Evolutionary conservation across 116 monocot genomes (phyloP).

Genomic region (Iris pallida): DNA sequence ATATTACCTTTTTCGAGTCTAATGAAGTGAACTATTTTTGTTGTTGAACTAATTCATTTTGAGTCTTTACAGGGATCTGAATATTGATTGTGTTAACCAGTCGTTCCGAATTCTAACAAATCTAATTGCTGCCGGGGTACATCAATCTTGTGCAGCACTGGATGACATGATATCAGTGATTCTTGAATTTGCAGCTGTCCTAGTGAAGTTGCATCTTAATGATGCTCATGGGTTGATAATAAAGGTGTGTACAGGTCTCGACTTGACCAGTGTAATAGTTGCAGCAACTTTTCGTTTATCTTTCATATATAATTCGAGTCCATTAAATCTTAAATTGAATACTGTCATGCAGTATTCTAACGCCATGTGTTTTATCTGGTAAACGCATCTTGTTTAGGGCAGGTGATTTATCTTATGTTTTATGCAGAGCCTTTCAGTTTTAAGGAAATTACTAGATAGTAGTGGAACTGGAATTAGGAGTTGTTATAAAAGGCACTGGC

Average conservation of each 20-base stretch:
- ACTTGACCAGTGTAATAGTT: no score
- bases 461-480: constrained; percentile 31
- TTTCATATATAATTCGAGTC: no score
- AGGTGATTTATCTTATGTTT: constrained; percentile 5
- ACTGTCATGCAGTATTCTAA: no score
- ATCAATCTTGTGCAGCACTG: constrained; percentile 40
- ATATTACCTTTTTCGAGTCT: no score
- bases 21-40: neutral
- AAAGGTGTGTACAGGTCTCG: constrained; percentile 39
- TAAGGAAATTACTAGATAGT: constrained; percentile 71
- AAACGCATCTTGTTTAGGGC: neutral
- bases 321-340: no score
- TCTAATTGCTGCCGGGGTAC: constrained; percentile 54
- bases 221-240: constrained; percentile 53
- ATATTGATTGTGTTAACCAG: constrained; percentile 54
- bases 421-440: constrained; percentile 64
- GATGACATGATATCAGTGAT: constrained; percentile 61
- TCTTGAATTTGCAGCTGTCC: constrained; percentile 51
- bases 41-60: neutral
- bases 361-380: no score
- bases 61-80: constrained; percentile 46
- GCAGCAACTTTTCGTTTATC: no score
- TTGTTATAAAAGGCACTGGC: constrained; percentile 65
- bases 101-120: constrained; percentile 70
- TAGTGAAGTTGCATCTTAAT: constrained; percentile 48